A percentile compares a stretch with the other conserved stretches of the same genome.
These are phyloP conservation scores for Kluyveromyces sp. DNA, from an alignment of 1,139 yeast genomes.

Conservation along the genomic window DNA sequence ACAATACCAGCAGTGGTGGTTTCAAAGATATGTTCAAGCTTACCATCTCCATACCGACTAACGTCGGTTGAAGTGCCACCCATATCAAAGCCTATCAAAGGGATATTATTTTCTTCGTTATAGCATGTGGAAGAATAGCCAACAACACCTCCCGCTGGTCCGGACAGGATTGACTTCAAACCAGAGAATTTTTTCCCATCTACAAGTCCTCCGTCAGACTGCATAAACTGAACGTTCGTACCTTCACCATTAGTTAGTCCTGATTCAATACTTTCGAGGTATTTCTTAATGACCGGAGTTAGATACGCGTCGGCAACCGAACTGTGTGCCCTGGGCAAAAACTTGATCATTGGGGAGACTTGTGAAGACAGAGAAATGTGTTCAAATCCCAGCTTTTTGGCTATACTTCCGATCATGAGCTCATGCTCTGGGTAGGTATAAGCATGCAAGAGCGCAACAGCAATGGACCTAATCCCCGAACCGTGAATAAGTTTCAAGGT, in stretches of 20 bases:
- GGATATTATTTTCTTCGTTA: conserved; percentile 35
- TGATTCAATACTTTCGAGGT: conserved; percentile 50
- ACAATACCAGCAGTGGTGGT: conserved; percentile 51
- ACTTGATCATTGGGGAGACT: conserved; percentile 67
- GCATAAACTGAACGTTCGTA: conserved; percentile 46
- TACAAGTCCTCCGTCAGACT: conserved; percentile 55
- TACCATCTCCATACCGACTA: conserved; percentile 40
- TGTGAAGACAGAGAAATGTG: conserved; percentile 60
- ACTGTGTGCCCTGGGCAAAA: conserved; percentile 64
- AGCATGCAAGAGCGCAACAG: conserved; percentile 62
- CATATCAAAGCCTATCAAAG: conserved; percentile 54
- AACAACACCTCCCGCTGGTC: conserved; percentile 61
- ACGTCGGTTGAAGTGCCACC: conserved; percentile 61
- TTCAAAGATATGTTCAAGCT: conserved; percentile 49
- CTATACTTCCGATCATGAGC: conserved; percentile 47
- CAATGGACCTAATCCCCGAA: conserved; percentile 56
- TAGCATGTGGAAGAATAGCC: conserved; percentile 49
- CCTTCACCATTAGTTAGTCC: conserved; percentile 49
- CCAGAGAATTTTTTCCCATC: conserved; percentile 46
- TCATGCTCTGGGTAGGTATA: conserved; percentile 68
- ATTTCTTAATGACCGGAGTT: conserved; percentile 63
- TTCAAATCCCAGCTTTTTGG: conserved; percentile 51
- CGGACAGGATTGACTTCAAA: conserved; percentile 47
- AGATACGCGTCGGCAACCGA: conserved; percentile 72
- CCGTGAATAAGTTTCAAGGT: conserved; percentile 40